phyloP scores from a whole-genome alignment of 164 flowering plant genomes.

The Cinnamomum chago region DNA sequence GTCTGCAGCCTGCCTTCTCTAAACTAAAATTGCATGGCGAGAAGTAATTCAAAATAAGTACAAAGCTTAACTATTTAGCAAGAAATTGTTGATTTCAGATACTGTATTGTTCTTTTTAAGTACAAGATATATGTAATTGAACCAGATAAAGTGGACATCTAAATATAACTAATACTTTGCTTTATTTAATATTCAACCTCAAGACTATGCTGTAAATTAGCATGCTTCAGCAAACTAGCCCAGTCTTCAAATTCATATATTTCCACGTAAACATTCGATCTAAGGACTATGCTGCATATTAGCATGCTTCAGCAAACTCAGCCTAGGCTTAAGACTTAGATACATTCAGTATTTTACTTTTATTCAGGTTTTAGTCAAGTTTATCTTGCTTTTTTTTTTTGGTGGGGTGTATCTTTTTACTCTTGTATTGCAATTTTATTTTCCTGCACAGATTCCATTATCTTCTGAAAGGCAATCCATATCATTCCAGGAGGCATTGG shows the following conservation, averaged over 20 bases:
- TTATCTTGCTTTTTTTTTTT: no score
- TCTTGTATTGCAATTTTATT: background rate
- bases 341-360: no score
- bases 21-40: slow-evolving; percentile 44
- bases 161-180: no score
- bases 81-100: background rate
- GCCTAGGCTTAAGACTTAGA: no score
- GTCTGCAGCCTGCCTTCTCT: slow-evolving; percentile 89
- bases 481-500: background rate
- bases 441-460: background rate
- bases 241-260: background rate
- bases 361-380: no score
- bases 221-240: background rate
- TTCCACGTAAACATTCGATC: no score
- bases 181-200: background rate
- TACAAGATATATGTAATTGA: no score
- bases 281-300: no score
- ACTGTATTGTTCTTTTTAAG: no score
- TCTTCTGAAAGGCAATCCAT: background rate
- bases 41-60: background rate
- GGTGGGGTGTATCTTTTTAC: background rate
- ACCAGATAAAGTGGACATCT: no score
- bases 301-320: no score
- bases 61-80: background rate
- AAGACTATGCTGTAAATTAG: background rate